These are phyloP conservation scores for Eucalyptus pumila DNA, from an alignment of 345 rosid genomes.

Conservation along the genomic window DNA sequence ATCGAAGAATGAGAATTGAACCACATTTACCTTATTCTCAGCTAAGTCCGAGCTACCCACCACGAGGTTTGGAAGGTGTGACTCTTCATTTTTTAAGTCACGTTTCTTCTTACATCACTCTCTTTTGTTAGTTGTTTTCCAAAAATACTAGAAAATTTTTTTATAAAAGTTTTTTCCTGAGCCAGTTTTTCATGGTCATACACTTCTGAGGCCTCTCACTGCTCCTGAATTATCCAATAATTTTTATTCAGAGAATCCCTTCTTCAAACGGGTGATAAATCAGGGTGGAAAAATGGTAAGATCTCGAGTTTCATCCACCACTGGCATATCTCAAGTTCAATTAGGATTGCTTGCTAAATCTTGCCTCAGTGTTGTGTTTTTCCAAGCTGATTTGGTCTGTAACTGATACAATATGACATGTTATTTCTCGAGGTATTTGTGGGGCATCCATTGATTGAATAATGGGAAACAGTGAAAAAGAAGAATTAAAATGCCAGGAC, in stretches of 20 bases:
- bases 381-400: neutral
- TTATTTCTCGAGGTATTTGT: neutral
- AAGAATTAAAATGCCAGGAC: neutral
- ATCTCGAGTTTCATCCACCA: neutral
- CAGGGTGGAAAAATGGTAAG: neutral
- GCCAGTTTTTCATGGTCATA: neutral
- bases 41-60: neutral
- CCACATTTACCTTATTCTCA: neutral
- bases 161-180: neutral
- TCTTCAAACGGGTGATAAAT: neutral
- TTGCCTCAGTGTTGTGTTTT: neutral
- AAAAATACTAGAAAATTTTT: neutral
- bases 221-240: neutral
- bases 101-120: neutral
- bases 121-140: neutral
- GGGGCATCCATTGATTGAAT: neutral
- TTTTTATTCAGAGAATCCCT: neutral
- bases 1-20: neutral
- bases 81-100: neutral
- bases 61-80: neutral
- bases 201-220: neutral
- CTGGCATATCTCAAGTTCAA: neutral
- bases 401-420: neutral
- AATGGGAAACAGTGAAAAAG: neutral
- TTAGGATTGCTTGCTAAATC: neutral